These are phyloP conservation scores for Diplodia seriata DNA, from an alignment of 2,329 filamentous ascomycete genomes.

Conservation along the genomic window DNA sequence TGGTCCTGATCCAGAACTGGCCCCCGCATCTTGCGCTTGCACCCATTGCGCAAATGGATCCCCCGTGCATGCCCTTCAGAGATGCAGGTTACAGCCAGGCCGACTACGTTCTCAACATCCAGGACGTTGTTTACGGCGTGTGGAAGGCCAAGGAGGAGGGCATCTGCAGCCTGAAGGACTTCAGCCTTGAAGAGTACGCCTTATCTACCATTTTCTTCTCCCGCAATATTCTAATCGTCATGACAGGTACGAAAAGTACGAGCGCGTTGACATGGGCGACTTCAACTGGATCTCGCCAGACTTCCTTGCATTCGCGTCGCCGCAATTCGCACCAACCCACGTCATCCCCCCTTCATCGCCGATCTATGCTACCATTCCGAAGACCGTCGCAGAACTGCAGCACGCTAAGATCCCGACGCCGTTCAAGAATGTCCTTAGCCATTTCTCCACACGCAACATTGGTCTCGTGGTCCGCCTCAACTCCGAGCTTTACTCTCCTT, in stretches of 20 bases:
- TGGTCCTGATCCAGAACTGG: slow-evolving; percentile 98
- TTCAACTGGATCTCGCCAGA: slow-evolving; percentile 99
- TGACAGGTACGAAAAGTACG: slow-evolving; percentile 84
- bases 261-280: slow-evolving; percentile 96
- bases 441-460: slow-evolving; percentile 87
- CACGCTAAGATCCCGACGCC: slow-evolving; percentile 75
- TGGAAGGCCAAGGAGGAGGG: slow-evolving; percentile 99
- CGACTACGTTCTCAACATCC: slow-evolving; percentile 92
- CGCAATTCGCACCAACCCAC: slow-evolving; percentile 78
- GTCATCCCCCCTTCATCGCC: slow-evolving; percentile 76
- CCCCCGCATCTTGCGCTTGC: slow-evolving; percentile 93
- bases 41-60: slow-evolving; percentile 94
- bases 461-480: slow-evolving; percentile 95
- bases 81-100: slow-evolving; percentile 98
- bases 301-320: slow-evolving; percentile 96
- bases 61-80: slow-evolving; percentile 97
- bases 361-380: slow-evolving; percentile 75
- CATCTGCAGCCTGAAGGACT: slow-evolving; percentile 88
- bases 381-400: slow-evolving; percentile 75
- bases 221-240: slow-evolving; percentile 36
- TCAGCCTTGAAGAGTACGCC: slow-evolving; percentile 84
- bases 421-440: slow-evolving; percentile 93
- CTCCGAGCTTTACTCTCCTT: slow-evolving; percentile 92
- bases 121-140: slow-evolving; percentile 97
- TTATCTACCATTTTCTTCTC: neutral